These are phyloP conservation scores for Puccinia hordei DNA, from an alignment of 1,284 basidiomycete species.

Conservation along the genomic window DNA sequence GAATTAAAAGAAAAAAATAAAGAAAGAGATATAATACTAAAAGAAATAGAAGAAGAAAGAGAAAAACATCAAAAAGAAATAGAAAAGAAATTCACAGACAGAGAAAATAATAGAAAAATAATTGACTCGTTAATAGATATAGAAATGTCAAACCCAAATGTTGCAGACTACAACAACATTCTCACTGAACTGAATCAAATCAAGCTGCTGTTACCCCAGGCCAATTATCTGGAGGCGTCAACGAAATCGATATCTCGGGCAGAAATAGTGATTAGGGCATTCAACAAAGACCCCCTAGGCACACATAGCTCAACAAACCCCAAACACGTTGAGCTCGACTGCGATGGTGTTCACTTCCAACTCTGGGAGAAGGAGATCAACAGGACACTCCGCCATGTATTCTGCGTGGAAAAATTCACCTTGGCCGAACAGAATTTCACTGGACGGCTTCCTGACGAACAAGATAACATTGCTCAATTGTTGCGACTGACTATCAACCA, in stretches of 20 bases:
- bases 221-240: neutral
- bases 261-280: neutral
- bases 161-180: neutral
- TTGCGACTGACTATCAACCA: too few relatives aligned
- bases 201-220: neutral
- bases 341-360: neutral
- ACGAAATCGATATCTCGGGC: neutral
- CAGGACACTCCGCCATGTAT: neutral
- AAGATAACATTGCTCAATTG: neutral
- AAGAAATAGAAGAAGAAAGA: constrained; percentile 1
- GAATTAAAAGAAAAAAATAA: too few relatives aligned
- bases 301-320: neutral
- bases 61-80: neutral
- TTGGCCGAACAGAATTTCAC: neutral
- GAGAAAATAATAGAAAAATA: neutral
- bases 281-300: neutral
- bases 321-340: neutral
- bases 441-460: neutral
- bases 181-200: neutral
- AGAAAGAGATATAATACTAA: too few relatives aligned
- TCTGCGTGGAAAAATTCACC: neutral
- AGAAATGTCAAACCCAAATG: too few relatives aligned
- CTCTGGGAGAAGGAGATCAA: neutral
- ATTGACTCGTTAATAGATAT: neutral
- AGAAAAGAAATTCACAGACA: neutral